Evolutionary conservation across 2,329 filamentous ascomycete species (phyloP).

Genomic region (Colletotrichum lentis): DNA sequence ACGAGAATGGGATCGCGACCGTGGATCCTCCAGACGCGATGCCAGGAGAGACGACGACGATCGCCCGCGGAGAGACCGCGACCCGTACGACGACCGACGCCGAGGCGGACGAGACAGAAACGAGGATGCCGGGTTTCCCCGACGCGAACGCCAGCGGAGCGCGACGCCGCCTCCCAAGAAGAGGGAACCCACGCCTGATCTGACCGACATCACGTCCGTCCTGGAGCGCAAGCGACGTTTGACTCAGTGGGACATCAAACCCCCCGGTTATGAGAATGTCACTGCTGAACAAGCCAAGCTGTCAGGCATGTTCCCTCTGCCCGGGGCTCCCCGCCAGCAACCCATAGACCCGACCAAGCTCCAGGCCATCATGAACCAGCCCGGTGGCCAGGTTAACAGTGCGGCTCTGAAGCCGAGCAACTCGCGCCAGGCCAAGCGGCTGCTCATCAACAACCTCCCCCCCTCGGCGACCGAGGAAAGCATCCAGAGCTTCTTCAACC

Average conservation of each 20-base stretch:
- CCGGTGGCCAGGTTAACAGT: constrained; percentile 73
- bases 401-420: constrained; percentile 91
- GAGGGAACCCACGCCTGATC: constrained; percentile 93
- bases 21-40: constrained; percentile 67
- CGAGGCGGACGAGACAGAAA: constrained; percentile 59
- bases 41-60: constrained; percentile 74
- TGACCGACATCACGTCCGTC: constrained; percentile 85
- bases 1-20: constrained; percentile 80
- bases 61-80: constrained; percentile 63
- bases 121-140: constrained; percentile 46
- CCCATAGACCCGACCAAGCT: constrained; percentile 94
- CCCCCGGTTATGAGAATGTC: constrained; percentile 96
- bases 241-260: constrained; percentile 99
- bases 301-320: constrained; percentile 98
- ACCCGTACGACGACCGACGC: constrained; percentile 59
- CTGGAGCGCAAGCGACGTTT: constrained; percentile 87
- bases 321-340: constrained; percentile 92
- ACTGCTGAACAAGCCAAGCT: constrained; percentile 98
- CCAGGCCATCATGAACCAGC: constrained; percentile 94
- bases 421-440: constrained; percentile 90
- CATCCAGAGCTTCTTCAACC: constrained; percentile 87
- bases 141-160: constrained; percentile 71
- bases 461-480: constrained; percentile 75
- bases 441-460: constrained; percentile 87
- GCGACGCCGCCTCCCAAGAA: constrained; percentile 85